These are phyloP conservation scores for Linum trigynum DNA, from an alignment of 345 rosid species.

Conservation along the genomic window DNA sequence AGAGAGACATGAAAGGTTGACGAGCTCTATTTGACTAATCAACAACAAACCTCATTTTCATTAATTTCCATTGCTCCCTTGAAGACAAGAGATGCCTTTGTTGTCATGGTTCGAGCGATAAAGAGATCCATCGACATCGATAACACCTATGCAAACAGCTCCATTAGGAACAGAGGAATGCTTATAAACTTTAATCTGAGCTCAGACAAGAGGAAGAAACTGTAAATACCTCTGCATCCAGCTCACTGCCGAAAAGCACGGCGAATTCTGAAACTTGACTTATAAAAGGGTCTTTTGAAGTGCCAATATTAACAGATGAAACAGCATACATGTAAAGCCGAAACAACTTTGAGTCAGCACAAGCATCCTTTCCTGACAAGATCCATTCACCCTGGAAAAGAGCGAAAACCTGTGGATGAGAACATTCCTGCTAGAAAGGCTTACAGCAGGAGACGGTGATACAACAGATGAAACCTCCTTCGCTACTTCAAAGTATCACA, in stretches of 20 bases:
- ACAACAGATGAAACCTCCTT: not conserved
- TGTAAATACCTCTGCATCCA: slow-evolving; percentile 95
- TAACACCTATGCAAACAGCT: slow-evolving; percentile 54
- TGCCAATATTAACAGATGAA: slow-evolving; percentile 49
- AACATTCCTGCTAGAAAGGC: not conserved
- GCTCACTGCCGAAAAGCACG: slow-evolving; percentile 91
- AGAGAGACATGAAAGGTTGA: not conserved
- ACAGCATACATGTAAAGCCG: slow-evolving; percentile 73
- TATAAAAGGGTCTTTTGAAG: slow-evolving; percentile 81
- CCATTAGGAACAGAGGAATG: not conserved
- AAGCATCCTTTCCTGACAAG: slow-evolving; percentile 55
- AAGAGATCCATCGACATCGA: slow-evolving; percentile 99
- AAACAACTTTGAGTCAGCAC: slow-evolving; percentile 38
- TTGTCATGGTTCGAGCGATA: slow-evolving; percentile 96
- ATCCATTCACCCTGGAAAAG: slow-evolving; percentile 93
- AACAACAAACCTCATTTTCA: slow-evolving; percentile 64
- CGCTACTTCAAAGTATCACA: not conserved
- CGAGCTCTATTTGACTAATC: slow-evolving; percentile 7
- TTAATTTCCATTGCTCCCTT: slow-evolving; percentile 57
- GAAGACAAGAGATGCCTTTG: slow-evolving; percentile 90
- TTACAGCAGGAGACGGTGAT: not conserved
- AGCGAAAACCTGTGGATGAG: slow-evolving; percentile 10
- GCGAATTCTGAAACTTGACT: slow-evolving; percentile 83
- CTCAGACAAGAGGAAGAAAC: not conserved
- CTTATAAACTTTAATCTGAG: not conserved